A percentile compares a stretch with the other conserved stretches of the same genome.
These are phyloP conservation scores for Phytophthora pluvialis DNA, from an alignment of 352 stramenopile genomes.

Conservation along the genomic window DNA sequence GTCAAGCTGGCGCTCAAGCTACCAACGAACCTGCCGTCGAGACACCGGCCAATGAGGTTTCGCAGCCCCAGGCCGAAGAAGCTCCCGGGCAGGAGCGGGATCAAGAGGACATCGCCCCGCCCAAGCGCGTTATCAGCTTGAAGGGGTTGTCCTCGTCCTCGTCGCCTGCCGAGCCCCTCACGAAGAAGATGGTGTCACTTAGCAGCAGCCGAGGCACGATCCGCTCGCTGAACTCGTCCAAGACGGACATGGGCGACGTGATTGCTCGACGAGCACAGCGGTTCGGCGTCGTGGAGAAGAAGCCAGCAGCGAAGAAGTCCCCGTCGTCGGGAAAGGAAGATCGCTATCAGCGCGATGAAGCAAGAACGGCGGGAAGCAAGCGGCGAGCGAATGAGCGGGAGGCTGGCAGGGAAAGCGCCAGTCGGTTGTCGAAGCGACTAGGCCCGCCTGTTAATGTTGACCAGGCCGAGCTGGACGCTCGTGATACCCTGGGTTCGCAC, in stretches of 20 bases:
- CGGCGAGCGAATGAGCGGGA: constrained; percentile 31
- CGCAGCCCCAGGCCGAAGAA: constrained; percentile 18
- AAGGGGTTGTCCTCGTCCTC: constrained; percentile 49
- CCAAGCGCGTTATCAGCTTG: constrained; percentile 72
- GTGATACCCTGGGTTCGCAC: constrained; percentile 57
- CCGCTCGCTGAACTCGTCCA: constrained; percentile 51
- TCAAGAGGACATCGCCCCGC: constrained; percentile 27
- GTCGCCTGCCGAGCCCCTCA: constrained; percentile 11
- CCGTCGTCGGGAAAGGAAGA: constrained; percentile 17
- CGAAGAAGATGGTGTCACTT: constrained; percentile 66
- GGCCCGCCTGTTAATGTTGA: constrained; percentile 81
- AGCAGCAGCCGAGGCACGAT: constrained; percentile 55
- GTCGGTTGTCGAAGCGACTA: constrained; percentile 57
- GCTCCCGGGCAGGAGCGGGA: constrained; percentile 10
- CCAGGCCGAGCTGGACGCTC: constrained; percentile 76
- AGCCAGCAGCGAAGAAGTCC: constrained; percentile 35
- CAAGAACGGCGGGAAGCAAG: constrained; percentile 35
- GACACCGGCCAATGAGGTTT: background rate
- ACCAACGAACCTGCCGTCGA: constrained; percentile 1
- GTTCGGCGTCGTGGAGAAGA: constrained; percentile 69
- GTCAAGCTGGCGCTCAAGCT: constrained; percentile 26
- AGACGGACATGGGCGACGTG: constrained; percentile 55
- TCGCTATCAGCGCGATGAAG: constrained; percentile 31
- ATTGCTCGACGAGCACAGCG: constrained; percentile 79
- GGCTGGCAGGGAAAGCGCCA: constrained; percentile 26